Conservation (phyloP, 2,329 filamentous ascomycete genomes). For the Trichoderma arundinaceum region DNA sequence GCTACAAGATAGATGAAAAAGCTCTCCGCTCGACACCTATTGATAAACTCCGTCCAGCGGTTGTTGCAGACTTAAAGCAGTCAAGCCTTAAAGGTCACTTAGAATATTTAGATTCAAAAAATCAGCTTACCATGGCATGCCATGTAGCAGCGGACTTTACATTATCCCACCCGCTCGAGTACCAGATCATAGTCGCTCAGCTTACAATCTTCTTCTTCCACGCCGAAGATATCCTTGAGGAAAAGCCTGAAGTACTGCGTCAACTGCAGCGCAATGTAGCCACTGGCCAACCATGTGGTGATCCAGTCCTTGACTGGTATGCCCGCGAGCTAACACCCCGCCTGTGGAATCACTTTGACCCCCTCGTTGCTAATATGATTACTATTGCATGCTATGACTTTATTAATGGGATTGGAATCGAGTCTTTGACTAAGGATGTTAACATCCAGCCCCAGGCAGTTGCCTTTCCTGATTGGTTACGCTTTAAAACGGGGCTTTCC, state of each 20-base stretch:
- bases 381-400: constrained; percentile 5
- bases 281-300: not conserved
- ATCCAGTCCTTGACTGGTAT: not conserved
- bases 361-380: constrained; percentile 7
- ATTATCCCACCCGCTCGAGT: not conserved
- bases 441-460: not conserved
- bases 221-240: not conserved
- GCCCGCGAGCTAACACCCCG: not conserved
- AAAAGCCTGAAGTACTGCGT: not conserved
- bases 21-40: not conserved
- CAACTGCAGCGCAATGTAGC: constrained; percentile 2
- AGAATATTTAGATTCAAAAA: not conserved
- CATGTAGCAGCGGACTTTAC: constrained; percentile 1
- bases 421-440: not conserved
- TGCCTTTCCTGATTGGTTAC: constrained; percentile 1
- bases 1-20: not conserved
- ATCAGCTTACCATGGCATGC: constrained; percentile 6
- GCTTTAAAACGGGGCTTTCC: constrained; percentile 8
- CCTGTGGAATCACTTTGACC: constrained; percentile 6
- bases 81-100: not conserved
- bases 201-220: constrained; percentile 10
- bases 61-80: not conserved
- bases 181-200: not conserved
- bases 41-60: not conserved
- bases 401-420: constrained; percentile 2